These are phyloP conservation scores for Plenodomus biglobosus DNA, from an alignment of 2,329 filamentous ascomycete species.

Conservation along the genomic window DNA sequence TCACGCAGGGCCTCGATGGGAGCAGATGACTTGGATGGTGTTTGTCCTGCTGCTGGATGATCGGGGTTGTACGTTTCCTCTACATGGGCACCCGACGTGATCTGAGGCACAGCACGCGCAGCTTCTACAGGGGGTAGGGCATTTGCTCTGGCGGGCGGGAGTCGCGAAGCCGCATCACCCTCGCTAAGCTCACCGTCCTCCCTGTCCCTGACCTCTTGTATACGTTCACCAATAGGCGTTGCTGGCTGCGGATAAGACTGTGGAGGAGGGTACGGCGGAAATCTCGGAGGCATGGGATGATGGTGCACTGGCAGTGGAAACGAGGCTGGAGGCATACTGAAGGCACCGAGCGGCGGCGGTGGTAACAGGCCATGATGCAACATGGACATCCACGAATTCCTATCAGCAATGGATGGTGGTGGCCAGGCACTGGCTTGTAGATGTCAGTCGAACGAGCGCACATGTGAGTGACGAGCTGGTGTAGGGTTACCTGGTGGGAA, in stretches of 20 bases:
- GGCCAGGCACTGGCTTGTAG: slow-evolving; percentile 22
- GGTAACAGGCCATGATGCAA: slow-evolving; percentile 20
- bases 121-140: slow-evolving; percentile 11
- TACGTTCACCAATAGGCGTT: slow-evolving; percentile 22
- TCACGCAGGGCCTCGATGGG: slow-evolving; percentile 5
- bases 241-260: slow-evolving; percentile 11
- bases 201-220: slow-evolving; percentile 40
- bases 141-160: slow-evolving; percentile 11
- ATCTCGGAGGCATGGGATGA: slow-evolving; percentile 11
- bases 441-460: slow-evolving; percentile 1
- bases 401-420: slow-evolving; percentile 27
- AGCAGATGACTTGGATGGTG: background rate
- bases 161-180: slow-evolving; percentile 17
- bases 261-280: slow-evolving; percentile 13
- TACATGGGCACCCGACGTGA: background rate
- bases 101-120: slow-evolving; percentile 29
- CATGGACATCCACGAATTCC: slow-evolving; percentile 38
- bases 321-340: slow-evolving; percentile 21
- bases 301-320: slow-evolving; percentile 24
- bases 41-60: slow-evolving; percentile 21
- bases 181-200: slow-evolving; percentile 82
- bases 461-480: background rate
- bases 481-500: slow-evolving; percentile 16
- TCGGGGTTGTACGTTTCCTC: slow-evolving; percentile 22
- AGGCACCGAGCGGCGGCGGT: slow-evolving; percentile 24